Conservation (phyloP, 192 early-diverging fungal species). For the Coemansia sp. region DNA sequence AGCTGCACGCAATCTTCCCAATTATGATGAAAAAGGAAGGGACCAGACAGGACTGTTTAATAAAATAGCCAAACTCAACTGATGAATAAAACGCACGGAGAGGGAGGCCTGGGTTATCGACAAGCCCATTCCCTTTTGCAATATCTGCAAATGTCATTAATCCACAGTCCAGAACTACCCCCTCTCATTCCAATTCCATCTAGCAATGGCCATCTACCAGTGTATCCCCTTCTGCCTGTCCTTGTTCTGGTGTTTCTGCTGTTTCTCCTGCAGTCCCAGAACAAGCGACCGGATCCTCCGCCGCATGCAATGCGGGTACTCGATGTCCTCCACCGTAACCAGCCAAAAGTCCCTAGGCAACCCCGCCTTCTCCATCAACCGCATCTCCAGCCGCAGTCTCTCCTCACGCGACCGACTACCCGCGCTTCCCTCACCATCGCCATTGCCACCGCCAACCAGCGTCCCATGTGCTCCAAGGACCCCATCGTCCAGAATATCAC, state of each 20-base stretch:
- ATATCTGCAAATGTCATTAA: too few species aligned
- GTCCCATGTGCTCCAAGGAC: neutral
- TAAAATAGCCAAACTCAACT: too few species aligned
- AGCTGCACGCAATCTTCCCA: too few species aligned
- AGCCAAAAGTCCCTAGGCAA: conserved; percentile 52
- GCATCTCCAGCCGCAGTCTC: conserved; percentile 26
- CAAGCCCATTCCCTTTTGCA: too few species aligned
- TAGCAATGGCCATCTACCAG: neutral
- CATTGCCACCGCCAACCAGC: conserved; percentile 4
- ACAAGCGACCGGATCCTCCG: conserved; percentile 43
- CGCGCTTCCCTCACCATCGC: neutral
- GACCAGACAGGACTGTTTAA: too few species aligned
- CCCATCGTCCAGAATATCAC: conserved; percentile 1
- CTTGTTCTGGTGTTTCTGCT: conserved; percentile 12
- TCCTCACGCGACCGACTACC: conserved; percentile 30
- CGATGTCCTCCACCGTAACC: conserved; percentile 54
- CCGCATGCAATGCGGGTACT: conserved; percentile 53
- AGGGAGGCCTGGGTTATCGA: too few species aligned
- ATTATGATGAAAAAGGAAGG: too few species aligned
- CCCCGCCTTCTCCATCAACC: conserved; percentile 48
- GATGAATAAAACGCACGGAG: too few species aligned
- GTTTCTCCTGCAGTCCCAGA: conserved; percentile 30
- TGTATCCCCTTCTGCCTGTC: neutral
- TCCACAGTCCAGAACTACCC: too few species aligned
- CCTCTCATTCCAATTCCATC: too few species aligned